These are phyloP conservation scores for Fabrea salina DNA, from an alignment of 169 alveolate genomes.

Conservation along the genomic window DNA sequence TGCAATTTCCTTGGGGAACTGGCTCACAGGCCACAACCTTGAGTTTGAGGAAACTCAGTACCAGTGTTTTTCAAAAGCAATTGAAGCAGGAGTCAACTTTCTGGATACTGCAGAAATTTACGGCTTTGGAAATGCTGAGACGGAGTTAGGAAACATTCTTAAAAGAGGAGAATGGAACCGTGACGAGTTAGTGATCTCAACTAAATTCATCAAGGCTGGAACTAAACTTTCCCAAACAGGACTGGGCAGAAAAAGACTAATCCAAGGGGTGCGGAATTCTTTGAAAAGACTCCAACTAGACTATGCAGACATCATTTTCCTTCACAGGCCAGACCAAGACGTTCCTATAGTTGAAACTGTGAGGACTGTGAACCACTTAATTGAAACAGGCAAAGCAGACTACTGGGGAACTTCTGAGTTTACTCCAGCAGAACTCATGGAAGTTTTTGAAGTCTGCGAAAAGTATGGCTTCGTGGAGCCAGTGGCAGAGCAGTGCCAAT, in stretches of 20 bases:
- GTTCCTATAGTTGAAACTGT: slow-evolving; percentile 75
- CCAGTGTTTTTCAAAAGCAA: slow-evolving; percentile 41
- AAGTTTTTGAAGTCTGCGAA: slow-evolving; percentile 63
- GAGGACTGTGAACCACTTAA: slow-evolving; percentile 61
- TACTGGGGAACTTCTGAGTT: slow-evolving; percentile 74
- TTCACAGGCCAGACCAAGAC: slow-evolving; percentile 68
- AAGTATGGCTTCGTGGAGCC: slow-evolving; percentile 55
- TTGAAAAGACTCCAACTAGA: slow-evolving; percentile 56
- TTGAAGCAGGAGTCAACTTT: slow-evolving; percentile 61
- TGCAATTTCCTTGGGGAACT: slow-evolving; percentile 64
- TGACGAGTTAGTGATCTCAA: slow-evolving; percentile 38
- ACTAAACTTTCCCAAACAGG: slow-evolving; percentile 46
- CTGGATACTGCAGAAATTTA: slow-evolving; percentile 74
- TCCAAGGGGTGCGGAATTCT: slow-evolving; percentile 65
- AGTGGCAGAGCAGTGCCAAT: slow-evolving; percentile 73
- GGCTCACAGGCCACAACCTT: slow-evolving; percentile 53
- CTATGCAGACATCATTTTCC: slow-evolving; percentile 71
- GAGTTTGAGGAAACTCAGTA: slow-evolving; percentile 37
- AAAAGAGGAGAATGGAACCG: slow-evolving; percentile 39
- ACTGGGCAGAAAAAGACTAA: slow-evolving; percentile 70
- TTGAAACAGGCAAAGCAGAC: slow-evolving; percentile 65
- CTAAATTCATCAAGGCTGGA: slow-evolving; percentile 39
- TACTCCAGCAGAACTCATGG: slow-evolving; percentile 16
- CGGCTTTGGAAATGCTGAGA: slow-evolving; percentile 56
- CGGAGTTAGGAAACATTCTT: slow-evolving; percentile 39